Evolutionary conservation across 106 monocot species (phyloP).

Genomic region (Triglochin maritima): DNA sequence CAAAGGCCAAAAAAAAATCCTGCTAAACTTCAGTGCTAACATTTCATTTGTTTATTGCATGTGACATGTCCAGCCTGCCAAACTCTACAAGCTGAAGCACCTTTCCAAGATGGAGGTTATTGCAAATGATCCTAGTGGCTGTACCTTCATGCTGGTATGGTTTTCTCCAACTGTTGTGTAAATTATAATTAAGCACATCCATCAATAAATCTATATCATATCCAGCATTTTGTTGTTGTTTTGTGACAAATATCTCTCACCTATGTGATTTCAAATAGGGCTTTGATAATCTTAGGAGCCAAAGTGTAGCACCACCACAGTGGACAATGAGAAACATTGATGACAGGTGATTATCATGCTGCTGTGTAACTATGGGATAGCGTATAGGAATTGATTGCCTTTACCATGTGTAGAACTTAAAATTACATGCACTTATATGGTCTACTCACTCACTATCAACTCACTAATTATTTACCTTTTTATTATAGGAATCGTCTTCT

Average conservation of each 20-base stretch:
- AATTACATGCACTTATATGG: background rate
- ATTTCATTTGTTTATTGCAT: slow-evolving; percentile 11
- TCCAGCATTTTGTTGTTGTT: background rate
- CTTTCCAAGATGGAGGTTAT: slow-evolving; percentile 88
- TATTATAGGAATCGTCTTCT: slow-evolving; percentile 70
- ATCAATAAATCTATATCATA: too few species aligned
- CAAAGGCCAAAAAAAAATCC: background rate
- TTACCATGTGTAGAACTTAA: background rate
- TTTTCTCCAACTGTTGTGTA: background rate
- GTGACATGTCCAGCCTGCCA: slow-evolving; percentile 52
- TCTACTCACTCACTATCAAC: background rate
- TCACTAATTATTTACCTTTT: background rate
- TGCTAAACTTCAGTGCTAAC: background rate
- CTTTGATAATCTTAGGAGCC: slow-evolving; percentile 97
- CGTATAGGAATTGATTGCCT: background rate
- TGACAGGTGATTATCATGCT: slow-evolving; percentile 56
- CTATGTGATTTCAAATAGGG: slow-evolving; percentile 31
- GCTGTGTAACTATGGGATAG: background rate
- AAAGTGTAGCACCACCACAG: slow-evolving; percentile 88
- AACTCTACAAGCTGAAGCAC: slow-evolving; percentile 97
- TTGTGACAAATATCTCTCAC: background rate
- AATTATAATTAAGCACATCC: too few species aligned
- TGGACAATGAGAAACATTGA: slow-evolving; percentile 96
- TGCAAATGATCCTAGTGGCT: slow-evolving; percentile 88
- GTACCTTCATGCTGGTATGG: slow-evolving; percentile 91